Percentiles rank a stretch among this genome's conserved stretches.
Conservation (phyloP, 75 land plant species). For the Picea glauca region DNA sequence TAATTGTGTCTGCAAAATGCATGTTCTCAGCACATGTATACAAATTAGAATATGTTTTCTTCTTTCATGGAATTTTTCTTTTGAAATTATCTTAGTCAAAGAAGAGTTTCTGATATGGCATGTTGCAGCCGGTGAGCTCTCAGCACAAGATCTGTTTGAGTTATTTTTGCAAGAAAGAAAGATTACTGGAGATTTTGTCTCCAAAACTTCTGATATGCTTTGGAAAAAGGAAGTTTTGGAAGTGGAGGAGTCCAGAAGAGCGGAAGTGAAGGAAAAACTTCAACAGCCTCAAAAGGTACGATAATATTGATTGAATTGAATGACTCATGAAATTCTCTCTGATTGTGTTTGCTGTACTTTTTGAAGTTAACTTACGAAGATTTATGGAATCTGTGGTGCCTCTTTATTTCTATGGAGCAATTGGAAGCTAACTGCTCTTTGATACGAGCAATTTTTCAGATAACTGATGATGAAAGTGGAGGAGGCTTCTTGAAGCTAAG, state of each 20-base stretch:
- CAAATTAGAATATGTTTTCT: too few species aligned
- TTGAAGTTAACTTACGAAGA: not conserved
- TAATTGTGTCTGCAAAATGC: too few species aligned
- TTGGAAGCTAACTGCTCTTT: not conserved
- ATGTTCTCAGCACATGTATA: too few species aligned
- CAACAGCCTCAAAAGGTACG: slow-evolving; percentile 34
- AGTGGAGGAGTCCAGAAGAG: slow-evolving; percentile 6
- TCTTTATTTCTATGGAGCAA: not conserved
- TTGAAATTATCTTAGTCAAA: too few species aligned
- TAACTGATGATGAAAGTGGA: slow-evolving; percentile 1
- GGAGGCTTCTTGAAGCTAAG: slow-evolving; percentile 70
- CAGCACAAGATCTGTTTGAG: slow-evolving; percentile 44
- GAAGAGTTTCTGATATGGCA: slow-evolving; percentile 1
- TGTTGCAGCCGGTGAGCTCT: slow-evolving; percentile 28
- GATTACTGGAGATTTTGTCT: slow-evolving; percentile 57
- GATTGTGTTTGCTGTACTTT: not conserved
- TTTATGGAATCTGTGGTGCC: not conserved
- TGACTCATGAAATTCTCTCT: not conserved
- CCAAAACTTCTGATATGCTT: slow-evolving; percentile 60
- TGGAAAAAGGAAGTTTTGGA: slow-evolving; percentile 40
- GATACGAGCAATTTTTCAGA: not conserved
- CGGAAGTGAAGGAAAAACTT: slow-evolving; percentile 8
- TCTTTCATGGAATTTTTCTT: too few species aligned
- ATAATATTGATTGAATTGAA: not conserved
- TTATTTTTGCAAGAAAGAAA: slow-evolving; percentile 49